Evolutionary conservation across 176 grass and related monocot genomes (phyloP), one percentile per base, ranked within the genome.

Genomic region (Oryza longistaminata): DNA sequence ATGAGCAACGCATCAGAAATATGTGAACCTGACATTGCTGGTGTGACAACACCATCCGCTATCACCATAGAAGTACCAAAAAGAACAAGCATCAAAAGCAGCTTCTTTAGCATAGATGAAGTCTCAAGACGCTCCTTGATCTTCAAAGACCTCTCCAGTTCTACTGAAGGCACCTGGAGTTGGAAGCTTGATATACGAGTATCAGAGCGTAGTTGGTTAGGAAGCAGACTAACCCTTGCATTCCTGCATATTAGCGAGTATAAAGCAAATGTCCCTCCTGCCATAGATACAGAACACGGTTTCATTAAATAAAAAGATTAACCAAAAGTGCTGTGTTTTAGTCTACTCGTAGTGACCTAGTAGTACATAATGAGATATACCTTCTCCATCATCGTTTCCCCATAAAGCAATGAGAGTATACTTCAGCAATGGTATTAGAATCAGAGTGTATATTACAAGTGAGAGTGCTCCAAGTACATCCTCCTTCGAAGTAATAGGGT

Each of bases 221-320:
- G 96, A 75, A 99, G 90, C 50, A 99, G 81, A 77, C 88, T 96
- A 53, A 91, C 96, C 86, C 94, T 94, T 78, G 93, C 91, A 85
- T 96, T 94, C 84, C 96, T 92, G 80, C 96, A 99, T 85, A 99
- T 99, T 87, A 96, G 86, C 11, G 93, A 99, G 85, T 99, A 99
- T 58, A 99, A 87, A 80, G 96, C 96, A 91, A 99, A 99, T 70
- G 81, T 99, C n/a, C 96, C 96, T 70, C 96, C 96, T 99, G 83
- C 82, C 89, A 87, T 89, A 90, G 85, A 76, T 81, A 82, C 17
- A 87, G 60, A 64, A 86, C 42, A 68, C 22, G n/a, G 65, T 46
- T 53, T 76, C 34, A 85, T 73, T 68, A 55, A 70, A 70, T 27
- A 35, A 34, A 76, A 69, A 87, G 4, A n/a, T 82, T 66, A 21